Evolutionary conservation across 2,329 filamentous ascomycete species (phyloP).

Genomic region (Zasmidium cellare): DNA sequence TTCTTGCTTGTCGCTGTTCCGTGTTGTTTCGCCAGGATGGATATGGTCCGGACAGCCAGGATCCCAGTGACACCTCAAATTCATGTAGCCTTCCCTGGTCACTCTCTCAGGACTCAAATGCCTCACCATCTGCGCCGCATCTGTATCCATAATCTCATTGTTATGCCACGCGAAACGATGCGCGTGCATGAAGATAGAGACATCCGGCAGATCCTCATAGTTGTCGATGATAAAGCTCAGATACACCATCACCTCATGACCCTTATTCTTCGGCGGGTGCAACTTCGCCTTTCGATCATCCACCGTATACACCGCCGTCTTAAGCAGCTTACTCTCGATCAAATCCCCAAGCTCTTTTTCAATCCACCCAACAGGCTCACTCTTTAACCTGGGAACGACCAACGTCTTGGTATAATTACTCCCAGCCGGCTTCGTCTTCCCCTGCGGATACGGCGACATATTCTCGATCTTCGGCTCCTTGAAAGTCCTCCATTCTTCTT

Average conservation of each 20-base stretch:
- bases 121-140: conserved; percentile 47
- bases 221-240: conserved; percentile 62
- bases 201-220: conserved; percentile 60
- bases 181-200: conserved; percentile 63
- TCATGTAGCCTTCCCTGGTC: conserved; percentile 54
- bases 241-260: conserved; percentile 64
- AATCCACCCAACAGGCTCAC: conserved; percentile 59
- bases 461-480: conserved; percentile 28
- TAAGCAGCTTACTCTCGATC: conserved; percentile 36
- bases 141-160: conserved; percentile 49
- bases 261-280: conserved; percentile 58
- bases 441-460: conserved; percentile 30
- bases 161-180: conserved; percentile 62
- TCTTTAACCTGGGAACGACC: conserved; percentile 54
- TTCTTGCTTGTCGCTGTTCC: conserved; percentile 42
- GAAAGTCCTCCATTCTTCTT: conserved; percentile 17
- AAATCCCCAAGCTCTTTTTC: conserved; percentile 49
- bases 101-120: conserved; percentile 49
- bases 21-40: conserved; percentile 44
- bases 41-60: conserved; percentile 59
- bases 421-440: conserved; percentile 44
- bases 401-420: conserved; percentile 55
- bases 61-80: conserved; percentile 57
- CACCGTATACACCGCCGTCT: conserved; percentile 52
- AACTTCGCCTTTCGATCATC: conserved; percentile 48